phyloP scores from a whole-genome alignment of 306 rosid genomes.

The Benincasa hispida region DNA sequence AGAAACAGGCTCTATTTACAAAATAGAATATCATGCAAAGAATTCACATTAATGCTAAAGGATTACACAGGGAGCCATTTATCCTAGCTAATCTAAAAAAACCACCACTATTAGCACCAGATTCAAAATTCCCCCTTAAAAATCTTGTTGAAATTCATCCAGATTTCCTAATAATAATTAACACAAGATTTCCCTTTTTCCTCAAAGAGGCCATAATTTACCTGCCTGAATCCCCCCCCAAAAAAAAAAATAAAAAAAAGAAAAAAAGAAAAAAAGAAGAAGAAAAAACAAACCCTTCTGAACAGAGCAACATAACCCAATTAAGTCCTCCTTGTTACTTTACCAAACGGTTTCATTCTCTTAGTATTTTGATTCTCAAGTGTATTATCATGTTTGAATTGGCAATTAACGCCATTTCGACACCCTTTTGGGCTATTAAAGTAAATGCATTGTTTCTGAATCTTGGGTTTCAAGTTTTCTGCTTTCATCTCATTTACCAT shows the following conservation, averaged over 20 bases:
- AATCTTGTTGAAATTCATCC: neutral
- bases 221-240: neutral
- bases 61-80: neutral
- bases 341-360: slow-evolving; percentile 35
- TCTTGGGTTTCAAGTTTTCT: slow-evolving; percentile 32
- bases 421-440: slow-evolving; percentile 57
- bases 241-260: too few relatives aligned
- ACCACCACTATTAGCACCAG: neutral
- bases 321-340: slow-evolving; percentile 14
- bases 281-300: neutral
- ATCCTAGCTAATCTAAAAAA: neutral
- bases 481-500: slow-evolving; percentile 20
- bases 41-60: neutral
- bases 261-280: too few relatives aligned
- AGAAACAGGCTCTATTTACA: neutral
- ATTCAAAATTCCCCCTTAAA: neutral
- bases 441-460: slow-evolving; percentile 41
- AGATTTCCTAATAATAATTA: neutral
- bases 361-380: slow-evolving; percentile 27
- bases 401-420: slow-evolving; percentile 47
- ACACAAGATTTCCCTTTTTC: neutral
- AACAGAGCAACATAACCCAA: neutral
- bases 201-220: neutral
- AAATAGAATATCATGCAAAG: neutral
- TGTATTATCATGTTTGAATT: slow-evolving; percentile 35